Percentiles rank a stretch among this genome's conserved stretches.
Evolutionary conservation across 208 protist species (phyloP).

Genomic region (Naegleria lovaniensis): DNA sequence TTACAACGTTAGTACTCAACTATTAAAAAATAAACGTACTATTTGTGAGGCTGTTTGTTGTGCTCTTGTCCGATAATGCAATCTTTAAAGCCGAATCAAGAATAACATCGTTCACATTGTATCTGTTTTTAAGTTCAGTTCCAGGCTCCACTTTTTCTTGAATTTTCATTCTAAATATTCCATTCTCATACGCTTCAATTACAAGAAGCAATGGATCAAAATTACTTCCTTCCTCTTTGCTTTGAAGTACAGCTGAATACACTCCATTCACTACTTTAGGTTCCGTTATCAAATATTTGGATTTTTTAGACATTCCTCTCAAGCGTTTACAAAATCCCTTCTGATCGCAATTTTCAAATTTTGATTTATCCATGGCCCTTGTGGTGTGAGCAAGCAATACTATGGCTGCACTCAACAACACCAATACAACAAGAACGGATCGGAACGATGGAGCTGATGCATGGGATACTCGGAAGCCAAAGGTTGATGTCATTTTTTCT

Average conservation of each 20-base stretch:
- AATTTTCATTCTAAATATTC: constrained; percentile 33
- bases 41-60: background rate
- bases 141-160: constrained; percentile 16
- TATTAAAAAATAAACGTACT: background rate
- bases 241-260: background rate
- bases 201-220: background rate
- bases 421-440: background rate
- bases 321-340: constrained; percentile 24
- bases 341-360: constrained; percentile 26
- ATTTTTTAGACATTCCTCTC: background rate
- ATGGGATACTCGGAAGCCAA: too few species aligned
- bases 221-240: background rate
- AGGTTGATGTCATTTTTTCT: background rate
- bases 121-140: background rate
- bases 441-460: too few species aligned
- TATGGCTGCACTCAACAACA: background rate
- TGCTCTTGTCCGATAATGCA: background rate
- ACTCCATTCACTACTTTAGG: background rate
- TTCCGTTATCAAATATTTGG: background rate
- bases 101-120: constrained; percentile 35
- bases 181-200: constrained; percentile 29
- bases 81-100: background rate
- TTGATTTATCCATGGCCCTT: background rate
- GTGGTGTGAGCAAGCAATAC: background rate
- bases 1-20: background rate